These are phyloP conservation scores for Cucumis hystrix DNA, from an alignment of 306 rosid genomes.

Conservation along the genomic window DNA sequence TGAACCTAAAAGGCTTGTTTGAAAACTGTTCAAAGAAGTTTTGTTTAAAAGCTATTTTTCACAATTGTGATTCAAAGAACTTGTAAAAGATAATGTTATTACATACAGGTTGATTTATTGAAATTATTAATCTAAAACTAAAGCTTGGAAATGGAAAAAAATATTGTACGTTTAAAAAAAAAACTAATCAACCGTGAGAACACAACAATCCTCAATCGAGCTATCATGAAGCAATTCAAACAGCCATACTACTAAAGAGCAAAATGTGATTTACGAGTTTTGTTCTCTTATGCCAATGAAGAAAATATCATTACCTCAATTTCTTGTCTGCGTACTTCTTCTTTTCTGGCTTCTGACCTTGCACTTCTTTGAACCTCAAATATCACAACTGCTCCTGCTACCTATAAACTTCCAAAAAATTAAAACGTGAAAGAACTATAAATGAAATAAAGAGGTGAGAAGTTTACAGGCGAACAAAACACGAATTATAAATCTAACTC, in stretches of 20 bases:
- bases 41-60: not conserved
- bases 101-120: not conserved
- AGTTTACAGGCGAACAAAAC: not conserved
- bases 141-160: not conserved
- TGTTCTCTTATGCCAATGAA: not conserved
- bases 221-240: not conserved
- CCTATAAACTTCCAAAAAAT: constrained; percentile 33
- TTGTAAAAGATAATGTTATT: not conserved
- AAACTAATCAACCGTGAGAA: too few species aligned
- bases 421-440: constrained; percentile 3
- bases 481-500: not conserved
- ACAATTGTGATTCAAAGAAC: not conserved
- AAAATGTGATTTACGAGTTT: not conserved
- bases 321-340: constrained; percentile 68
- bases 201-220: not conserved
- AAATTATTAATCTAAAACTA: not conserved
- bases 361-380: constrained; percentile 89
- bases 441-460: not conserved
- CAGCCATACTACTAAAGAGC: not conserved
- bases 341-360: constrained; percentile 90
- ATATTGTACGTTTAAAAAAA: not conserved
- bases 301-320: constrained; percentile 35
- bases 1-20: not conserved
- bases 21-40: not conserved
- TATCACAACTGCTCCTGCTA: constrained; percentile 56